These are phyloP conservation scores for Cyclaneusma minus DNA, from an alignment of 2,329 filamentous ascomycete genomes.

Conservation along the genomic window DNA sequence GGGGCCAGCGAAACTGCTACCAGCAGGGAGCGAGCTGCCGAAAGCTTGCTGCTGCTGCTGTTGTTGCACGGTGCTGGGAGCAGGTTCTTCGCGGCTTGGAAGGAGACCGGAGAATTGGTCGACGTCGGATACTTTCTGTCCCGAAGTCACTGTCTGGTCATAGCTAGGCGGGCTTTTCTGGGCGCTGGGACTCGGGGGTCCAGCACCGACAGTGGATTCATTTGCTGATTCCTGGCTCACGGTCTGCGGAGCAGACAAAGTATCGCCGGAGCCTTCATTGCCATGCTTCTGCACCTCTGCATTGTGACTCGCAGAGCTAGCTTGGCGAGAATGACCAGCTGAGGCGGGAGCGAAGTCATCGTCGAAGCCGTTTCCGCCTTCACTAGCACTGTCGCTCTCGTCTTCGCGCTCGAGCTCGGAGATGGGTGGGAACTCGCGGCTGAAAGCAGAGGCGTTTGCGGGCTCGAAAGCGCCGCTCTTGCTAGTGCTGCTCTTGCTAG, in stretches of 20 bases:
- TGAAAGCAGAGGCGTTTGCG: slow-evolving; percentile 28
- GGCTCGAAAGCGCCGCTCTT: slow-evolving; percentile 33
- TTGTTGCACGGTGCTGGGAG: no score
- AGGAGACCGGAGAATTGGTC: slow-evolving; percentile 37
- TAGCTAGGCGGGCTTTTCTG: slow-evolving; percentile 44
- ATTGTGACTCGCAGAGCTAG: slow-evolving; percentile 22
- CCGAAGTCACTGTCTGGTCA: slow-evolving; percentile 23
- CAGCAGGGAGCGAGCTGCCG: slow-evolving; percentile 8
- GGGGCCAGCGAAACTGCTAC: slow-evolving; percentile 13
- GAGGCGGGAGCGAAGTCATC: slow-evolving; percentile 70
- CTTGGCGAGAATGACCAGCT: slow-evolving; percentile 14
- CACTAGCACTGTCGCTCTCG: slow-evolving; percentile 68
- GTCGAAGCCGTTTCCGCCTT: slow-evolving; percentile 68
- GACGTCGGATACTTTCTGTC: slow-evolving; percentile 30
- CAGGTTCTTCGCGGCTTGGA: slow-evolving; percentile 37
- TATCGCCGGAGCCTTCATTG: no score
- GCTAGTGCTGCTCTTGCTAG: slow-evolving; percentile 32
- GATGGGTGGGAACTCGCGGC: slow-evolving; percentile 83
- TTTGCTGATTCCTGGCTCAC: slow-evolving; percentile 14
- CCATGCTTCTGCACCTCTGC: slow-evolving; percentile 11
- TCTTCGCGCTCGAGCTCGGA: slow-evolving; percentile 71
- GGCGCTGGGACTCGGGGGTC: slow-evolving; percentile 34
- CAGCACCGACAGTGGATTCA: slow-evolving; percentile 15
- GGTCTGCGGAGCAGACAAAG: no score
- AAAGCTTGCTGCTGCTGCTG: slow-evolving; percentile 6